phyloP scores from a whole-genome alignment of 2,329 filamentous ascomycete genomes.

The Polychaeton citri region DNA sequence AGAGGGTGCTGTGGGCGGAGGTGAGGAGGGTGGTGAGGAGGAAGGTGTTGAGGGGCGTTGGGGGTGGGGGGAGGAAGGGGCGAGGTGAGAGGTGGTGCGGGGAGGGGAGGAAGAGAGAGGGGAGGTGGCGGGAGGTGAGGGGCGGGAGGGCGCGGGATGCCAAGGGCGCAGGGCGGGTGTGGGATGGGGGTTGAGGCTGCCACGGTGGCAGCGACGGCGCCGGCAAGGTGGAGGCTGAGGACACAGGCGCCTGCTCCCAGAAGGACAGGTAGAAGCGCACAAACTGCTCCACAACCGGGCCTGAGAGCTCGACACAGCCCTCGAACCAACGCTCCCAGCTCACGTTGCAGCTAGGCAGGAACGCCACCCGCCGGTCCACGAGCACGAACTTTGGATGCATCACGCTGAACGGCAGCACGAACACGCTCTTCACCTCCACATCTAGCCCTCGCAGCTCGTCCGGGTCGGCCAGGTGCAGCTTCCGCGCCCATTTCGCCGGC shows the following conservation, averaged over 20 bases:
- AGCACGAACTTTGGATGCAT: constrained; percentile 79
- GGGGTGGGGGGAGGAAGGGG: constrained; percentile 49
- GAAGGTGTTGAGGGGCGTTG: constrained; percentile 55
- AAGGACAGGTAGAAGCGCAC: constrained; percentile 53
- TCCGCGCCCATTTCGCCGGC: constrained; percentile 42
- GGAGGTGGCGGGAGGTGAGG: constrained; percentile 17
- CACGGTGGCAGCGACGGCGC: too few relatives aligned
- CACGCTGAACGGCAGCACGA: constrained; percentile 69
- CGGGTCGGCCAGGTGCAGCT: constrained; percentile 50
- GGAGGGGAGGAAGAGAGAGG: constrained; percentile 58
- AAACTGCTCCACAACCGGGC: constrained; percentile 48
- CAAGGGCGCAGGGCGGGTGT: background rate
- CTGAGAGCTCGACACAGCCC: constrained; percentile 55
- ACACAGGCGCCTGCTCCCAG: constrained; percentile 36
- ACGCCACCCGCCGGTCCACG: constrained; percentile 52
- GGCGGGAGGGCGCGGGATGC: background rate
- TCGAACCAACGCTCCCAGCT: constrained; percentile 86
- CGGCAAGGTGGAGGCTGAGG: background rate
- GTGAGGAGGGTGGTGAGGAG: constrained; percentile 45
- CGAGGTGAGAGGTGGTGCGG: constrained; percentile 56
- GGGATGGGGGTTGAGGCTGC: background rate
- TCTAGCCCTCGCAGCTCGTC: constrained; percentile 47
- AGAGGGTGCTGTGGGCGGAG: constrained; percentile 46
- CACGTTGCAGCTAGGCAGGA: constrained; percentile 69
- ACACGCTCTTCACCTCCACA: constrained; percentile 60